These are phyloP conservation scores for Middelhovenomyces tepae DNA, from an alignment of 805 yeast genomes.

Conservation along the genomic window DNA sequence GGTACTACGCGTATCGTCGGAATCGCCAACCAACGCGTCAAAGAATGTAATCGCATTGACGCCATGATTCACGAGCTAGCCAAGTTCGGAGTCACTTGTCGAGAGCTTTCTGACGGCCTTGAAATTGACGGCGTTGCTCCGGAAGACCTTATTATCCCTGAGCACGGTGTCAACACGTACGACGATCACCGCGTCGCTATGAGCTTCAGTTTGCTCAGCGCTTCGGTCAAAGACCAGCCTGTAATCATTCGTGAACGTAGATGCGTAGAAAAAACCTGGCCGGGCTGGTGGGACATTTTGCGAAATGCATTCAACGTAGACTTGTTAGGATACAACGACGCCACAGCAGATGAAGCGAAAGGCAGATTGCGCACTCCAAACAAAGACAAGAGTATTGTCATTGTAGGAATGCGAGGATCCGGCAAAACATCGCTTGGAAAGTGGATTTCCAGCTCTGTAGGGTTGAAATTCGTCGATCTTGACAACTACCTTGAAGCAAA, in stretches of 20 bases:
- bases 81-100: slow-evolving; percentile 80
- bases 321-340: slow-evolving; percentile 62
- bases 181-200: slow-evolving; percentile 98
- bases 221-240: slow-evolving; percentile 56
- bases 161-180: slow-evolving; percentile 57
- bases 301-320: slow-evolving; percentile 56
- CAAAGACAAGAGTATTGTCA: slow-evolving; percentile 51
- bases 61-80: slow-evolving; percentile 89
- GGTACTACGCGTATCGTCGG: slow-evolving; percentile 77
- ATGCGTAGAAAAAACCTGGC: slow-evolving; percentile 98
- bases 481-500: slow-evolving; percentile 62
- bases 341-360: slow-evolving; percentile 17
- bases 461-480: slow-evolving; percentile 55
- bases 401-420: slow-evolving; percentile 97
- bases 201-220: slow-evolving; percentile 76
- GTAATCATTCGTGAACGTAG: slow-evolving; percentile 76
- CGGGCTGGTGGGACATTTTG: slow-evolving; percentile 98
- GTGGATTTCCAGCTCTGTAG: slow-evolving; percentile 65
- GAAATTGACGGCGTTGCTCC: slow-evolving; percentile 62
- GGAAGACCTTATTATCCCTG: slow-evolving; percentile 44
- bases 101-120: slow-evolving; percentile 88
- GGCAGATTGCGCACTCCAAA: slow-evolving; percentile 13
- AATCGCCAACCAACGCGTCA: slow-evolving; percentile 96
- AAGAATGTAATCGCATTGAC: slow-evolving; percentile 90
- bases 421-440: slow-evolving; percentile 84